Conservation (phyloP, 2,329 filamentous ascomycete species). For the Fusarium sp. region DNA sequence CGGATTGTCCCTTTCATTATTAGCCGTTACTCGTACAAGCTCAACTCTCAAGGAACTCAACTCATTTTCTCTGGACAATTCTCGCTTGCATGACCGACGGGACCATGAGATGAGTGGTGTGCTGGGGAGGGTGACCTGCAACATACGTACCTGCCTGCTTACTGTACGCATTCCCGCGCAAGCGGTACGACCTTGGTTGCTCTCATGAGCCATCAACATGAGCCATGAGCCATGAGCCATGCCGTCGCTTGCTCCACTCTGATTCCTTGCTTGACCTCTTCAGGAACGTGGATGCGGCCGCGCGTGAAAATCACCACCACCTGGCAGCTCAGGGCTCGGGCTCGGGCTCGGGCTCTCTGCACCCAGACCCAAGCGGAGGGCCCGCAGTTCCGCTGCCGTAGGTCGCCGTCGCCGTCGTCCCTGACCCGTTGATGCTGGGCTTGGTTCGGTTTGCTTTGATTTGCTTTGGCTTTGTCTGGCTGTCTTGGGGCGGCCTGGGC, state of each 20-base stretch:
- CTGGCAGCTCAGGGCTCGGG: not conserved
- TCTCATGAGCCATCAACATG: conserved; percentile 29
- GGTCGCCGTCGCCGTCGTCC: not conserved
- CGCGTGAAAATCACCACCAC: conserved; percentile 29
- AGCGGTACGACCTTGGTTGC: conserved; percentile 32
- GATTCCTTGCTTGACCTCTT: conserved; percentile 42
- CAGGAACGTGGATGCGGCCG: conserved; percentile 41
- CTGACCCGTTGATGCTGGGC: not conserved
- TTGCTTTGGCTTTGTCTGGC: conserved; percentile 28
- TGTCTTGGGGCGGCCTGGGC: conserved; percentile 17
- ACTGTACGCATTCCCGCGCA: conserved; percentile 19
- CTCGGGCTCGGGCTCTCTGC: conserved; percentile 12
- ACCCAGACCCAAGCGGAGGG: not conserved
- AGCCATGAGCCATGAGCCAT: conserved; percentile 35
- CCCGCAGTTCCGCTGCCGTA: conserved; percentile 6
- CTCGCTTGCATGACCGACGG: conserved; percentile 29
- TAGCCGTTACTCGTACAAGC: conserved; percentile 8
- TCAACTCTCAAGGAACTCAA: conserved; percentile 11
- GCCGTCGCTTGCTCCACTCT: conserved; percentile 35
- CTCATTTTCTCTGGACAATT: not conserved
- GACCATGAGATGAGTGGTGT: conserved; percentile 19
- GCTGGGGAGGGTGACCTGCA: conserved; percentile 3
- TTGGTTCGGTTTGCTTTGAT: conserved; percentile 7
- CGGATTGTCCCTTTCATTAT: not conserved
- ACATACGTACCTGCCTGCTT: not conserved